Evolutionary conservation across 1,284 basidiomycete species (phyloP).

Genomic region (Ganoderma multipileum): DNA sequence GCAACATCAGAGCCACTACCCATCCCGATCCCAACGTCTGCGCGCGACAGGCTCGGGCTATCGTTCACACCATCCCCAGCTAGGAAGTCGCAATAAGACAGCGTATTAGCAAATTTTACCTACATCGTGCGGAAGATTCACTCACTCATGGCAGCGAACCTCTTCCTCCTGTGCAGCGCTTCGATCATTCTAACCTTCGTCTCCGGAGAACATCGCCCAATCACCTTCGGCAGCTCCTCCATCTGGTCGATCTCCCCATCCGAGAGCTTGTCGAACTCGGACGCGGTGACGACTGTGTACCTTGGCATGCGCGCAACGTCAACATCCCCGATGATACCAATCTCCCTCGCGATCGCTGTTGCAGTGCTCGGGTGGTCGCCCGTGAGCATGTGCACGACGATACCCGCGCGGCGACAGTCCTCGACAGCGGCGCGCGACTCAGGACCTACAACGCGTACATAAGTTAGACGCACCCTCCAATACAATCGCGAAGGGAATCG

Average conservation of each 20-base stretch:
- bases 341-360: conserved; percentile 50
- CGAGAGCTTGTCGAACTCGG: conserved; percentile 31
- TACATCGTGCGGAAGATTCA: conserved; percentile 32
- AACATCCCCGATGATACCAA: conserved; percentile 53
- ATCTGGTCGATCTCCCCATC: conserved; percentile 69
- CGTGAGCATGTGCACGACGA: conserved; percentile 71
- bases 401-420: conserved; percentile 68
- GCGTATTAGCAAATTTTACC: background rate
- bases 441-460: background rate
- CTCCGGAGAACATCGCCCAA: conserved; percentile 62
- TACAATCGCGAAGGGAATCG: background rate
- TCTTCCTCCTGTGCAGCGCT: conserved; percentile 63
- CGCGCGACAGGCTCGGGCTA: background rate
- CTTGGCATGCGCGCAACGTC: background rate
- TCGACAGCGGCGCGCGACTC: conserved; percentile 66
- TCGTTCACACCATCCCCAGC: background rate
- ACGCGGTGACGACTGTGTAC: background rate
- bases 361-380: conserved; percentile 49
- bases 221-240: conserved; percentile 59
- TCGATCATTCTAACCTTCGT: conserved; percentile 57
- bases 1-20: background rate
- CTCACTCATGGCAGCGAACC: conserved; percentile 50
- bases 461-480: background rate
- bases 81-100: background rate
- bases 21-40: background rate